A percentile compares a stretch with the other conserved stretches of the same genome.
Evolutionary conservation across 1,284 basidiomycete species (phyloP).

Genomic region (Cystobasidium slooffiae): DNA sequence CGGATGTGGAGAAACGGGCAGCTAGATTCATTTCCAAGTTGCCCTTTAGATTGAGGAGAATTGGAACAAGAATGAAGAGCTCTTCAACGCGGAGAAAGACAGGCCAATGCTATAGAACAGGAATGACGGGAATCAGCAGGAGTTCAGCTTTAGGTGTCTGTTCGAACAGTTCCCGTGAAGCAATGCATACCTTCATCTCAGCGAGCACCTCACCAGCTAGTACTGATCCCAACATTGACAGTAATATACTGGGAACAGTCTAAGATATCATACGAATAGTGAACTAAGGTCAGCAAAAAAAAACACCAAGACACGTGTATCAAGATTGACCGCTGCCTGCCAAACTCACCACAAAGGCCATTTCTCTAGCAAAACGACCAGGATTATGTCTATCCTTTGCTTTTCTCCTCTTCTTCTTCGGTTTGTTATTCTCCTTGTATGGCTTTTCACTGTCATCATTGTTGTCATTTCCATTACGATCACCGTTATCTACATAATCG

Average conservation of each 20-base stretch:
- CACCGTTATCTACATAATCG: not conserved
- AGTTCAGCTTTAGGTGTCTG: not conserved
- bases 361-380: constrained; percentile 45
- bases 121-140: not conserved
- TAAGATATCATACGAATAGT: constrained; percentile 23
- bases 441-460: constrained; percentile 5
- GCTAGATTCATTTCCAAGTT: constrained; percentile 89
- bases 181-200: constrained; percentile 45
- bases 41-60: constrained; percentile 92
- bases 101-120: constrained; percentile 70
- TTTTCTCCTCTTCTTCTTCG: constrained; percentile 15
- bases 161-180: too few relatives aligned
- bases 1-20: constrained; percentile 60
- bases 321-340: not conserved
- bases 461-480: constrained; percentile 3
- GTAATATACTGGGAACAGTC: constrained; percentile 51
- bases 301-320: too few relatives aligned
- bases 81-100: constrained; percentile 90
- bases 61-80: constrained; percentile 94
- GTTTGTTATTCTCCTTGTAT: constrained; percentile 1
- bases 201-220: constrained; percentile 50
- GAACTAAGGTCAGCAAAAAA: not conserved
- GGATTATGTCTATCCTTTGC: constrained; percentile 42
- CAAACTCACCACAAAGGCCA: constrained; percentile 46
- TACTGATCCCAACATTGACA: constrained; percentile 49